phyloP scores from a whole-genome alignment of 345 rosid species.

The Hibiscus syriacus region DNA sequence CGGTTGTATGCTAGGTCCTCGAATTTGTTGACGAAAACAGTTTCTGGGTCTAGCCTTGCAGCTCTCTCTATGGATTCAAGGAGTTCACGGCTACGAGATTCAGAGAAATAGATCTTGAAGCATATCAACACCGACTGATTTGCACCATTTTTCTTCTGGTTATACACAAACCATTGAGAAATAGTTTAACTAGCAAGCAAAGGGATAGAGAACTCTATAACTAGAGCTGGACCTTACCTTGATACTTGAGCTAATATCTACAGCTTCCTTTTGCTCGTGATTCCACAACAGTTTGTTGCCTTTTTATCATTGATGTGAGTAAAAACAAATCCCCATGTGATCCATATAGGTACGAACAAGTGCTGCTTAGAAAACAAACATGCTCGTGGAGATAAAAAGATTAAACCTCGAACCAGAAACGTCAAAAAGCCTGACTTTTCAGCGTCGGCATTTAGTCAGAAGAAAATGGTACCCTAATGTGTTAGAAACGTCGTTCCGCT shows the following conservation, averaged over 20 bases:
- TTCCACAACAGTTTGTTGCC: not conserved
- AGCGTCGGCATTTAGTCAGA: too few relatives aligned
- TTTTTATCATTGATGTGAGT: not conserved
- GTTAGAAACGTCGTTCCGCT: not conserved
- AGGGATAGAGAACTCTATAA: too few relatives aligned
- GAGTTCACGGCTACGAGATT: constrained; percentile 35
- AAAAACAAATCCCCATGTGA: not conserved
- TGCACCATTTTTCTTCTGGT: constrained; percentile 24
- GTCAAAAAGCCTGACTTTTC: too few relatives aligned
- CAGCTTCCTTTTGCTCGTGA: constrained; percentile 8
- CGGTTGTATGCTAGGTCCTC: constrained; percentile 50
- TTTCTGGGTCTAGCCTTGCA: constrained; percentile 32
- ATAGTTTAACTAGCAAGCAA: too few relatives aligned
- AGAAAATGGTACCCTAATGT: not conserved
- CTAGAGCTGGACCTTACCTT: constrained; percentile 20
- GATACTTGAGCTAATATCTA: constrained; percentile 25
- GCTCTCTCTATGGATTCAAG: constrained; percentile 43
- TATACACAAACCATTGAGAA: not conserved
- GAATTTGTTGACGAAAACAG: constrained; percentile 25
- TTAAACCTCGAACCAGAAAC: not conserved
- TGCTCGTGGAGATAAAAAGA: not conserved
- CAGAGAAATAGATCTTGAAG: constrained; percentile 55
- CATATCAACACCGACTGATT: constrained; percentile 35
- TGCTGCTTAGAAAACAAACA: not conserved
- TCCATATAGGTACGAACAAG: not conserved